Evolutionary conservation across 2,329 filamentous ascomycete species (phyloP).

Genomic region (Colletotrichum aenigma): DNA sequence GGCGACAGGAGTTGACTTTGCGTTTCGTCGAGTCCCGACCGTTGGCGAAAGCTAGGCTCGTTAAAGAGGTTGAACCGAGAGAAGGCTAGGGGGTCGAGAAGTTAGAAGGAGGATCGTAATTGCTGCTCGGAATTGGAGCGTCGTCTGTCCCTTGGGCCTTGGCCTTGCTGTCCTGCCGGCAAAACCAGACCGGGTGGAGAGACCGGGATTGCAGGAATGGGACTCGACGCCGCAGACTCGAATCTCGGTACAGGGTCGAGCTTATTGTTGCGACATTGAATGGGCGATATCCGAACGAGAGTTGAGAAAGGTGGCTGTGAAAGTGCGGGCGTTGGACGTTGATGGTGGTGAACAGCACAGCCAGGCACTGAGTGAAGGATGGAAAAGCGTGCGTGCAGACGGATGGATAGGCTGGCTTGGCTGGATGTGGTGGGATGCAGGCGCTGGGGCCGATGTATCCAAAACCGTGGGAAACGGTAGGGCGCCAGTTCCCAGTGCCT

Average conservation of each 20-base stretch:
- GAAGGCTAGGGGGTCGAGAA: not conserved
- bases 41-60: not conserved
- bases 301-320: not conserved
- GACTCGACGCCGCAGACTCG: not conserved
- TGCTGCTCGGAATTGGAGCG: not conserved
- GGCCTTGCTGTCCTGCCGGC: not conserved
- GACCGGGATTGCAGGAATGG: not conserved
- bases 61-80: not conserved
- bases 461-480: slow-evolving; percentile 14
- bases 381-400: not conserved
- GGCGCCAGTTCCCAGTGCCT: not conserved
- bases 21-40: not conserved
- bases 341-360: not conserved
- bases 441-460: not conserved
- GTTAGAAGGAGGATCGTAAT: not conserved
- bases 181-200: not conserved
- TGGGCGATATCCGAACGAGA: not conserved
- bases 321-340: not conserved
- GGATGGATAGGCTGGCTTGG: not conserved
- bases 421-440: not conserved
- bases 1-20: not conserved
- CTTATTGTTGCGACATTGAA: not conserved
- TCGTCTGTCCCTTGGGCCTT: not conserved
- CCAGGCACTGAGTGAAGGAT: too few relatives aligned
- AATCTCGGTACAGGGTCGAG: not conserved